These are phyloP conservation scores for Paecilomyces fulvus DNA, from an alignment of 2,329 filamentous ascomycete genomes.

Conservation along the genomic window DNA sequence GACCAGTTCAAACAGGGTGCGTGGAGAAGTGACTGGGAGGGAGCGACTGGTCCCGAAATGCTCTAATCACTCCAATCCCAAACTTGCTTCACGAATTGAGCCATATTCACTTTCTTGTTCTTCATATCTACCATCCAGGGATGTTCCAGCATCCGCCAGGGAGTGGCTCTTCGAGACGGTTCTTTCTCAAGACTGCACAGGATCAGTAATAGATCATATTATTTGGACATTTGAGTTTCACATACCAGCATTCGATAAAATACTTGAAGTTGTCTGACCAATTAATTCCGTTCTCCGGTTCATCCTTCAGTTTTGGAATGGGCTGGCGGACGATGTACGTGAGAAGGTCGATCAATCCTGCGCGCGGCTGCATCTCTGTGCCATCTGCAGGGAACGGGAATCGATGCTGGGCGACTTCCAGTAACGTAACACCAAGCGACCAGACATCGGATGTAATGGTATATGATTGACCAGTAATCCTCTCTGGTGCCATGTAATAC, in stretches of 20 bases:
- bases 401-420: constrained; percentile 98
- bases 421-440: constrained; percentile 89
- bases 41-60: background rate
- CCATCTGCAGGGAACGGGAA: constrained; percentile 98
- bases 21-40: background rate
- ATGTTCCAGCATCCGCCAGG: constrained; percentile 98
- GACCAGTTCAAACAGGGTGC: constrained; percentile 1
- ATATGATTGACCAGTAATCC: constrained; percentile 94
- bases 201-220: background rate
- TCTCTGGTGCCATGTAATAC: constrained; percentile 98
- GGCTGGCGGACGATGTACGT: constrained; percentile 96
- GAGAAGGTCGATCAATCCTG: constrained; percentile 85
- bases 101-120: constrained; percentile 94
- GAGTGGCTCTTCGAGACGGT: constrained; percentile 73
- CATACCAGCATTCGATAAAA: constrained; percentile 98
- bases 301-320: constrained; percentile 92
- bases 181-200: constrained; percentile 79
- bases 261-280: constrained; percentile 99
- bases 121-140: constrained; percentile 98
- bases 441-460: constrained; percentile 98
- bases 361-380: constrained; percentile 87
- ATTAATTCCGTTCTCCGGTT: constrained; percentile 76
- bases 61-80: constrained; percentile 84
- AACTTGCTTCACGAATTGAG: constrained; percentile 82
- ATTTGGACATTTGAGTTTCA: constrained; percentile 17